Evolutionary conservation across 1,139 yeast species (phyloP), one percentile per base, ranked within the genome.

Genomic region (Yamadazyma dushanensis): DNA sequence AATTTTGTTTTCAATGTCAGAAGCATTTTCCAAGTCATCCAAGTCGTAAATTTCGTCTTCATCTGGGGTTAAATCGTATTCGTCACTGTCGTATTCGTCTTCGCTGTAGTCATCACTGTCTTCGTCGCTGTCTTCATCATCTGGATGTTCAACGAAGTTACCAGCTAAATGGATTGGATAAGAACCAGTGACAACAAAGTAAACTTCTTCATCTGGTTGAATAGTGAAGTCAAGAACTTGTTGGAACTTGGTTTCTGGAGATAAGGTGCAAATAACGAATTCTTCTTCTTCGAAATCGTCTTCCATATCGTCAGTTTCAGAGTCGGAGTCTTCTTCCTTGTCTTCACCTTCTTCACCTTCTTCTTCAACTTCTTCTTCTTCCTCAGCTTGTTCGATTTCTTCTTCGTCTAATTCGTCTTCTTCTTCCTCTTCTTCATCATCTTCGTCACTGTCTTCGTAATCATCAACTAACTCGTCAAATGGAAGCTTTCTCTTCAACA

Each of bases 71-170:
- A 87, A 75, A 62, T 88, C 95, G 60, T 86, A 87, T 51, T 85
- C 96, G 39, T 81, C 90, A 38, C 73, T 77, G 47, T 73, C 81
- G 46, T 72, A 67, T 19, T 75, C 78, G 22, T 70, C 80, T 27
- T 72, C 77, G 39, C 70, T 70, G 30, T 60, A 63, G 37, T 67
- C 70, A 31, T 63, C 71, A 15, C 27, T 25, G 27, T 15, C 27
- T 33, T 73, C 77, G 34, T 69, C 78, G 39, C 73, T 66, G 26
- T 73, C 83, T 37, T 76, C 84, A 50, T 84, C 94, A 49, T 81
- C 89, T 61, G 97, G 97, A 65, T 89, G 96, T 59, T 86, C 94
- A 57, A 92, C 83, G 69, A 83, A 88, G 81, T 92, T 90, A 73
- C 99, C 99, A 53, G 88, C 76, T 56, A 92, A 73, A 63, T 90